Conservation (phyloP, 345 rosid genomes). For the Euphorbia lathyris region DNA sequence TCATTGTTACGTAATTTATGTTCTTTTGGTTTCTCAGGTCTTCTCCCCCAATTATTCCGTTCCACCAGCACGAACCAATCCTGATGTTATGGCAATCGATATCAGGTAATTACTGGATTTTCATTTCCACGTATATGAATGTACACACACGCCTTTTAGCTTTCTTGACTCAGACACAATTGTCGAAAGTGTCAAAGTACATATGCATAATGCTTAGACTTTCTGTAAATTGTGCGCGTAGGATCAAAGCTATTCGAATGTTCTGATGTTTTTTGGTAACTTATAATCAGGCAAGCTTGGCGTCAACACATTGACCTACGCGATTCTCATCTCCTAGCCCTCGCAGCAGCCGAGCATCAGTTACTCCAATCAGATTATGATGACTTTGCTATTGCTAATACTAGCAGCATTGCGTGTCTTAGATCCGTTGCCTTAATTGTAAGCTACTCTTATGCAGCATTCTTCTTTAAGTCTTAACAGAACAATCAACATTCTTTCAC, state of each 20-base stretch:
- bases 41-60: constrained; percentile 64
- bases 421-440: constrained; percentile 51
- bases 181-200: neutral
- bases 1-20: neutral
- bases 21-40: constrained; percentile 29
- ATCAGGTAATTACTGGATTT: constrained; percentile 38
- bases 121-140: no score
- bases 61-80: constrained; percentile 39
- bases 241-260: neutral
- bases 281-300: constrained; percentile 56
- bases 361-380: constrained; percentile 50
- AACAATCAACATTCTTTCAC: neutral
- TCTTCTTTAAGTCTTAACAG: neutral
- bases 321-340: constrained; percentile 54
- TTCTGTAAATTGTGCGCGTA: neutral
- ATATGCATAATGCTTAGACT: neutral
- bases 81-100: constrained; percentile 53
- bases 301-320: constrained; percentile 44
- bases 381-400: constrained; percentile 48
- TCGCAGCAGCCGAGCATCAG: constrained; percentile 53
- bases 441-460: constrained; percentile 17
- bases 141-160: no score
- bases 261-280: neutral
- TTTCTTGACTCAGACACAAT: no score
- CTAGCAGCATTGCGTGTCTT: constrained; percentile 56